A percentile compares a stretch with the other conserved stretches of the same genome.
These are phyloP conservation scores for Fonsecaea multimorphosa DNA, from an alignment of 2,329 filamentous ascomycete species.

Conservation along the genomic window DNA sequence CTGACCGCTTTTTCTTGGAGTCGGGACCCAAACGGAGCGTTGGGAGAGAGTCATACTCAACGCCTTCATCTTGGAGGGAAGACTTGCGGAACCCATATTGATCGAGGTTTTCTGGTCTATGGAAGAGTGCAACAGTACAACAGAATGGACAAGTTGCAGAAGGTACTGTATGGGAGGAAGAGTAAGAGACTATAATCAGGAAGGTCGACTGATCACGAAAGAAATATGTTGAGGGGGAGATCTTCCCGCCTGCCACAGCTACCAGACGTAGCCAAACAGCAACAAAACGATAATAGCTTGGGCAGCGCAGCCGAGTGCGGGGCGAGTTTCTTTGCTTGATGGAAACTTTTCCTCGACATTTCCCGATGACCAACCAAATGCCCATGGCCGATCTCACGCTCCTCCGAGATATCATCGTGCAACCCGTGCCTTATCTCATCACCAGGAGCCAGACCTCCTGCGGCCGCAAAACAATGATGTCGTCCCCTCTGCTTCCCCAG, in stretches of 20 bases:
- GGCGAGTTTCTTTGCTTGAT: conserved; percentile 11
- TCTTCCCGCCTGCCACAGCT: conserved; percentile 10
- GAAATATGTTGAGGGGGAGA: conserved; percentile 30
- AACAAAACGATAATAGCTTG: conserved; percentile 4
- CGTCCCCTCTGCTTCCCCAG: background rate
- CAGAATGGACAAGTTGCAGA: background rate
- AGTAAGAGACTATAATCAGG: background rate
- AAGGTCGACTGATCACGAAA: conserved; percentile 7
- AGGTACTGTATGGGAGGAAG: conserved; percentile 11
- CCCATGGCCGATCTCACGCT: conserved; percentile 4
- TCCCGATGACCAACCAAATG: conserved; percentile 20
- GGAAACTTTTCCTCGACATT: conserved; percentile 14
- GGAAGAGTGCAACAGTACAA: conserved; percentile 10
- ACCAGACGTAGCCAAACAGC: conserved; percentile 7
- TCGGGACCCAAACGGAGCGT: background rate
- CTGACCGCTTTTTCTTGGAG: background rate
- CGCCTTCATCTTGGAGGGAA: conserved; percentile 66
- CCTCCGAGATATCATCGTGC: conserved; percentile 32
- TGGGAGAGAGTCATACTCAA: conserved; percentile 55
- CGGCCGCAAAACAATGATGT: background rate
- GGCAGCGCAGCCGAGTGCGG: conserved; percentile 20
- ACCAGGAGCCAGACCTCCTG: background rate
- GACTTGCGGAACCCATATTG: conserved; percentile 46
- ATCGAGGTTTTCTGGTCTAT: conserved; percentile 8
- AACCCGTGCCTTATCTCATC: background rate